These are phyloP conservation scores for Phellinidium pouzarii DNA, from an alignment of 1,284 basidiomycete genomes.

Conservation along the genomic window DNA sequence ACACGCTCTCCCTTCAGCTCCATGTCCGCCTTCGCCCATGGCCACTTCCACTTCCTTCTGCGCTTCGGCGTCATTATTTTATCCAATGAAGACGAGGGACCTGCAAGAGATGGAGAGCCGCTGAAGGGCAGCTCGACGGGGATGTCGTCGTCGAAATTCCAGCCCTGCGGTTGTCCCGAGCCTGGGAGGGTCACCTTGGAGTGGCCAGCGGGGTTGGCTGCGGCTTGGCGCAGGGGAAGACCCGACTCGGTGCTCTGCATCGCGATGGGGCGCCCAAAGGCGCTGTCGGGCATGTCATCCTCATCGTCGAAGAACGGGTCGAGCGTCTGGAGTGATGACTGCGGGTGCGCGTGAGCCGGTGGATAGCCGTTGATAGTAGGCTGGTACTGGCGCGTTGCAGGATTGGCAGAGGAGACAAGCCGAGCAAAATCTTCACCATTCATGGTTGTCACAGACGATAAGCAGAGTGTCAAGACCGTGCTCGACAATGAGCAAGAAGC, in stretches of 20 bases:
- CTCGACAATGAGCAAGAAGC: neutral
- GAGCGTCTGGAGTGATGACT: slow-evolving; percentile 38
- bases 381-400: slow-evolving; percentile 51
- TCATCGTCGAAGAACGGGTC: slow-evolving; percentile 83
- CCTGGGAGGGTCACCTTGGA: slow-evolving; percentile 38
- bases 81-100: slow-evolving; percentile 20
- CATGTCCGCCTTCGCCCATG: slow-evolving; percentile 60
- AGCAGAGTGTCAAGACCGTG: neutral
- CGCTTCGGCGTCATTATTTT: slow-evolving; percentile 26
- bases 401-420: slow-evolving; percentile 67
- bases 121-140: slow-evolving; percentile 39
- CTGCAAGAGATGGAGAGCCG: slow-evolving; percentile 29
- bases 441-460: slow-evolving; percentile 32
- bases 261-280: slow-evolving; percentile 47
- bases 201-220: slow-evolving; percentile 54
- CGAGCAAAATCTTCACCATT: slow-evolving; percentile 63
- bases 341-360: slow-evolving; percentile 34
- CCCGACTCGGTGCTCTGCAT: slow-evolving; percentile 70
- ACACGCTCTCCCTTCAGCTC: slow-evolving; percentile 57
- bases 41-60: slow-evolving; percentile 61
- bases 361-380: slow-evolving; percentile 49
- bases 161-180: slow-evolving; percentile 50
- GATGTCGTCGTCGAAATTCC: slow-evolving; percentile 63
- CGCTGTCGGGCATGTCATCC: slow-evolving; percentile 59
- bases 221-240: slow-evolving; percentile 49